Conservation (phyloP, 202 grass and related monocot species). For the Dendrocalamus latiflorus region DNA sequence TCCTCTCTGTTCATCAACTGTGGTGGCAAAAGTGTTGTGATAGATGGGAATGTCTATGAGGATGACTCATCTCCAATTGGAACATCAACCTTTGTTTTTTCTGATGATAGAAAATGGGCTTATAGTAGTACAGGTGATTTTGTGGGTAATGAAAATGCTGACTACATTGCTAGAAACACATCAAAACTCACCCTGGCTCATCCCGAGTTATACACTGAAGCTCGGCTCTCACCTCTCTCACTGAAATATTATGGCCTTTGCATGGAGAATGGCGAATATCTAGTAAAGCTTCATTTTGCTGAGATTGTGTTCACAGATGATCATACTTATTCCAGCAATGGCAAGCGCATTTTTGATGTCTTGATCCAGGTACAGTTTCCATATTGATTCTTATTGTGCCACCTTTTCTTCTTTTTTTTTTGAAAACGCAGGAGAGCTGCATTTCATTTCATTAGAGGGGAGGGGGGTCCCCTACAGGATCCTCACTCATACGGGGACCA, state of each 20-base stretch:
- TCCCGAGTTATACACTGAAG: slow-evolving; percentile 71
- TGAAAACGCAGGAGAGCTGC: too few relatives aligned
- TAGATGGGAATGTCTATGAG: slow-evolving; percentile 42
- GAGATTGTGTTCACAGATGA: slow-evolving; percentile 84
- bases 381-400: neutral
- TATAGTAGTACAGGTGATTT: slow-evolving; percentile 94
- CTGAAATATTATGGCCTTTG: slow-evolving; percentile 86
- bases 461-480: too few relatives aligned
- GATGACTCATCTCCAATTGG: slow-evolving; percentile 63
- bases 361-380: slow-evolving; percentile 64
- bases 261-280: slow-evolving; percentile 74
- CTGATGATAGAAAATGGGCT: slow-evolving; percentile 61
- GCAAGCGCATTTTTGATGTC: slow-evolving; percentile 78
- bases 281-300: slow-evolving; percentile 71
- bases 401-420: too few relatives aligned
- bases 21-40: slow-evolving; percentile 50
- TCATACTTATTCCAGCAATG: slow-evolving; percentile 70
- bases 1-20: slow-evolving; percentile 79
- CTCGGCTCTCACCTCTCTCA: slow-evolving; percentile 76
- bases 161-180: slow-evolving; percentile 60
- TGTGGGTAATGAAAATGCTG: slow-evolving; percentile 58
- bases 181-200: slow-evolving; percentile 41
- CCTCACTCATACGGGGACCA: too few relatives aligned
- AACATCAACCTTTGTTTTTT: slow-evolving; percentile 50
- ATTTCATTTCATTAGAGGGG: too few relatives aligned